Base-by-base conservation (phyloP, 352 stramenopile species). In the Globisporangium megalacanthum region DNA sequence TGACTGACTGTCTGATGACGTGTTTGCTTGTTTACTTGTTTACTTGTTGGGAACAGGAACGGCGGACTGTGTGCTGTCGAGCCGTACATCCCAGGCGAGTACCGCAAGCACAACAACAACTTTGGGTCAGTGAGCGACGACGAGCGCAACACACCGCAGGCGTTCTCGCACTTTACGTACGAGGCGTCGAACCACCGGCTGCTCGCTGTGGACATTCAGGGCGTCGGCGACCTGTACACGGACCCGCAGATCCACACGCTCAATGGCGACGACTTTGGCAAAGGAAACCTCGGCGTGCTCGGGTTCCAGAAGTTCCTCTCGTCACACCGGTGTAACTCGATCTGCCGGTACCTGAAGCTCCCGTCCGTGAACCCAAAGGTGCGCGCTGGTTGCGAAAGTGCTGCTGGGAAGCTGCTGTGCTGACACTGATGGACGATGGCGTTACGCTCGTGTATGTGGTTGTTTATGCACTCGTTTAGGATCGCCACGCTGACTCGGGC, bases 211-310 rank as follows among this genome's bases (percentile, higher is more conserved):
- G 95, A 98, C 58, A 96, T 98, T 64, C 95, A 98, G 65, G 95
- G 95, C 44, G 91, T 98, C 6, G 92, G 88, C 9, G 94, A 98
- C 73, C 69, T 97, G 29, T 98, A 97, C 73, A 98, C 95, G n/a
- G 95, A 98, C 65, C 95, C 95, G 25, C 95, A 90, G 66, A 90
- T 95, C 56, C 85, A 89, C 70, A 95, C 84, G n/a, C 72, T 90
- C 11, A 91, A 93, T 45, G 81, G 82, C 13, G 68, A 91, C 56
- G 79, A 95, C 59, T 95, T 95, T 65, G 86, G 86, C 42, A 95
- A 94, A 57, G 86, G 86, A 42, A 95, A 95, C 55, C 64, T 95
- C 13, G 86, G 84, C 14, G 79, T 84, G 14, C 60, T 88, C 11
- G 86, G 86, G 39, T 94, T 95, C 54, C 77, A 95, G 45, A 94